phyloP scores from a whole-genome alignment of 2,329 filamentous ascomycete species.

The Pyricularia pennisetigena region DNA sequence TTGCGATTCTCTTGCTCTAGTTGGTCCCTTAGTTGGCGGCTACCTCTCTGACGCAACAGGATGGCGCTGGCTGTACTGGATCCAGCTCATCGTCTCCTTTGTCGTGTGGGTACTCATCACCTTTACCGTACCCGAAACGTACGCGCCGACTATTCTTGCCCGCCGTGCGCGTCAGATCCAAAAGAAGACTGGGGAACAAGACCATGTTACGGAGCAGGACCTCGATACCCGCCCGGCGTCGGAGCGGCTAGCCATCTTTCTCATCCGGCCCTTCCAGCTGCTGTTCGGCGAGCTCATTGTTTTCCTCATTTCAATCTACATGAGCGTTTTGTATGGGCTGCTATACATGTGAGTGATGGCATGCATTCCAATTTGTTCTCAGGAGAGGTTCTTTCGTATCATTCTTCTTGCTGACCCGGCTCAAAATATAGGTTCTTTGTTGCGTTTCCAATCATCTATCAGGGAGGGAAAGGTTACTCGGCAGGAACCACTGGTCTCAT shows the following conservation, averaged over 20 bases:
- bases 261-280: constrained; percentile 76
- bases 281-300: constrained; percentile 80
- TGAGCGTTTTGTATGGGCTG: constrained; percentile 69
- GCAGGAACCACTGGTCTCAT: constrained; percentile 69
- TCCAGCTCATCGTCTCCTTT: constrained; percentile 68
- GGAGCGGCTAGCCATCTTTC: constrained; percentile 63
- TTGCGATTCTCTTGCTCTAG: constrained; percentile 15
- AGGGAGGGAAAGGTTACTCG: constrained; percentile 69
- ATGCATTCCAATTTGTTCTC: background rate
- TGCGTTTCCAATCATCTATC: constrained; percentile 61
- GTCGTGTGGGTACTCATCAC: constrained; percentile 66
- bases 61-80: constrained; percentile 31
- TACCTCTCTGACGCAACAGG: constrained; percentile 14
- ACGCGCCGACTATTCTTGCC: constrained; percentile 68
- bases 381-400: background rate
- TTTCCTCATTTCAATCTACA: constrained; percentile 74
- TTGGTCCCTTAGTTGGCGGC: constrained; percentile 72
- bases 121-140: constrained; percentile 87
- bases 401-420: background rate
- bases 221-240: constrained; percentile 60
- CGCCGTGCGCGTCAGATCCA: constrained; percentile 62
- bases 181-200: constrained; percentile 53
- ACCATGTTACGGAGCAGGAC: constrained; percentile 71
- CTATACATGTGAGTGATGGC: constrained; percentile 54
- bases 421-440: constrained; percentile 20